Percentiles rank a stretch among this genome's conserved stretches.
phyloP scores from a whole-genome alignment of 179 eudicot genomes.

The Kewa caespitosa region DNA sequence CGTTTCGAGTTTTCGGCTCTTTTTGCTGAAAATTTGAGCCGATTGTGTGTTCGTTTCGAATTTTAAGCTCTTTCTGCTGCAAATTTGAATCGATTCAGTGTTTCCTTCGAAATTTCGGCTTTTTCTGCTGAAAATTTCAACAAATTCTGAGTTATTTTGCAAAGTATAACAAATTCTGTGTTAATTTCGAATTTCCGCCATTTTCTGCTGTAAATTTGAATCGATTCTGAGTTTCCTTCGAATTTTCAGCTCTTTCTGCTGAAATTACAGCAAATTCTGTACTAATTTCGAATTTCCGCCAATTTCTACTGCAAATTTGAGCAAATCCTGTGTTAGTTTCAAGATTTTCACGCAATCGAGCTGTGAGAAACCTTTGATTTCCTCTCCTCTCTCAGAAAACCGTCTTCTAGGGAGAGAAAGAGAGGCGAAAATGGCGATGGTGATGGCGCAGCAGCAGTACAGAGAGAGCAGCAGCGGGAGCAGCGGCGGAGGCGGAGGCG shows the following conservation, averaged over 20 bases:
- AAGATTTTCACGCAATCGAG: not conserved
- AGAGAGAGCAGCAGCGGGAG: slow-evolving; percentile 42
- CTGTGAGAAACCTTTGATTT: not conserved
- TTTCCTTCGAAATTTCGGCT: not conserved
- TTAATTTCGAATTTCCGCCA: no score
- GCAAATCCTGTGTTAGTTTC: slow-evolving; percentile 11
- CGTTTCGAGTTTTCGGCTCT: no score
- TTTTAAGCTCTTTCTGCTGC: no score
- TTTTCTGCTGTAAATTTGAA: not conserved
- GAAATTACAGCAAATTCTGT: no score
- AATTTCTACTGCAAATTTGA: not conserved
- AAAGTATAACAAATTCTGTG: no score
- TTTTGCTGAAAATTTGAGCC: no score
- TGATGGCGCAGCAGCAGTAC: slow-evolving; percentile 31
- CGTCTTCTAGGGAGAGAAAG: not conserved
- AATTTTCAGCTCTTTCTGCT: not conserved
- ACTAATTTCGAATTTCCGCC: no score
- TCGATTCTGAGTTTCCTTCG: not conserved
- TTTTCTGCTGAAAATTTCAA: no score
- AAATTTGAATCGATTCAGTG: not conserved
- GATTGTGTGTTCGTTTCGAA: not conserved
- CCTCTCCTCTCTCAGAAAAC: slow-evolving; percentile 1
- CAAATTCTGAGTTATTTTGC: no score
- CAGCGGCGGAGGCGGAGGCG: slow-evolving; percentile 18
- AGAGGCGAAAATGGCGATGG: slow-evolving; percentile 35